Evolutionary conservation across 2,329 filamentous ascomycete species (phyloP).

Genomic region (Apiospora saccharicola): DNA sequence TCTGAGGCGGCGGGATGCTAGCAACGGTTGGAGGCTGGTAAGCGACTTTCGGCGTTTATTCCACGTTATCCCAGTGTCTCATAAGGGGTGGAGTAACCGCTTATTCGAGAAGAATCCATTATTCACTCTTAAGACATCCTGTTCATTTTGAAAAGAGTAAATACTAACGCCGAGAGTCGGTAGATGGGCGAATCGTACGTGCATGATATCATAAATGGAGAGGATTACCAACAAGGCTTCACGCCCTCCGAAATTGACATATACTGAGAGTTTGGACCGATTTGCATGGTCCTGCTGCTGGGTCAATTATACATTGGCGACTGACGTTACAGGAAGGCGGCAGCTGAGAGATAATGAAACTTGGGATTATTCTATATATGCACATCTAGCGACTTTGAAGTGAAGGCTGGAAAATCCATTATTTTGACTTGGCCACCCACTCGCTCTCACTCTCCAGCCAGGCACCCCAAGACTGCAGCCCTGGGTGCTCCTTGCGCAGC

Average conservation of each 20-base stretch:
- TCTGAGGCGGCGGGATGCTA: not conserved
- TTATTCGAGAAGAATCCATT: too few relatives aligned
- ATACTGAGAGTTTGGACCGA: not conserved
- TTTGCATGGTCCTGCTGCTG: not conserved
- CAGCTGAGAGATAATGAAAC: too few relatives aligned
- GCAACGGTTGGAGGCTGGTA: not conserved
- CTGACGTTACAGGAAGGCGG: too few relatives aligned
- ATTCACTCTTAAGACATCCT: too few relatives aligned
- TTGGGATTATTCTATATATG: too few relatives aligned
- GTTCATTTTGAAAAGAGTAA: too few relatives aligned
- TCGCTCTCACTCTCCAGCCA: conserved; percentile 11
- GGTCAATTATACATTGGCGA: not conserved
- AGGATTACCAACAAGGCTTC: not conserved
- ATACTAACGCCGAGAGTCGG: too few relatives aligned
- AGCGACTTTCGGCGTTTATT: too few relatives aligned
- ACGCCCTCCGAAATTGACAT: not conserved
- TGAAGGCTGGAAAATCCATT: not conserved
- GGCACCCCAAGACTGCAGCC: not conserved
- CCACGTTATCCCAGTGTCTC: too few relatives aligned
- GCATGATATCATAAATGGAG: not conserved
- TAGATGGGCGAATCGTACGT: not conserved
- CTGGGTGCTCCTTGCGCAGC: not conserved
- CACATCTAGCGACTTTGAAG: too few relatives aligned
- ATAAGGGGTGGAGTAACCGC: too few relatives aligned
- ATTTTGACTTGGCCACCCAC: conserved; percentile 1